phyloP scores from a whole-genome alignment of 2,329 filamentous ascomycete species.

The Fusarium concolor region DNA sequence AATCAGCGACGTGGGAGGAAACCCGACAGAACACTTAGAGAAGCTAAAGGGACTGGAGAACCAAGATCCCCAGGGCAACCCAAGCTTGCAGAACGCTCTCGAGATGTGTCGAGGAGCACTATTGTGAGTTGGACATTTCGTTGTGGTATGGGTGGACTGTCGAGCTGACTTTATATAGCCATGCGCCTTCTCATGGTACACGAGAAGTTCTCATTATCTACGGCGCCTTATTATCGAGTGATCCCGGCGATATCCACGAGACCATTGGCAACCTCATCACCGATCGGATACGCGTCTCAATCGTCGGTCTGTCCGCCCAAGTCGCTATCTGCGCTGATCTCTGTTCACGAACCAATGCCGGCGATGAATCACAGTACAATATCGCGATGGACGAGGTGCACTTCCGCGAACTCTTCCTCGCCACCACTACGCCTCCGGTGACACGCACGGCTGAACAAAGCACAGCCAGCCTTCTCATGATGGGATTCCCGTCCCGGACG shows the following conservation, averaged over 20 bases:
- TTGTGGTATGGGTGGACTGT: neutral
- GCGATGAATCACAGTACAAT: slow-evolving; percentile 79
- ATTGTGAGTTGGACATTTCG: slow-evolving; percentile 65
- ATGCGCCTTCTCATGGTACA: slow-evolving; percentile 93
- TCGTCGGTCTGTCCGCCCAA: slow-evolving; percentile 91
- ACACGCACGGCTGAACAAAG: slow-evolving; percentile 73
- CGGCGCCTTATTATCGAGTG: slow-evolving; percentile 88
- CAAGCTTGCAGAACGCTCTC: slow-evolving; percentile 91
- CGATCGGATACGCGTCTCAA: slow-evolving; percentile 86
- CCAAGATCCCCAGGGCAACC: slow-evolving; percentile 77
- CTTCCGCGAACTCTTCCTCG: slow-evolving; percentile 89
- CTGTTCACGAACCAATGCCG: slow-evolving; percentile 86
- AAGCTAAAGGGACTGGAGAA: slow-evolving; percentile 75
- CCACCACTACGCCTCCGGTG: slow-evolving; percentile 88
- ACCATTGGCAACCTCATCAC: slow-evolving; percentile 82
- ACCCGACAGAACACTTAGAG: slow-evolving; percentile 87
- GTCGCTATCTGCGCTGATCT: slow-evolving; percentile 93
- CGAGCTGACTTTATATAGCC: slow-evolving; percentile 59
- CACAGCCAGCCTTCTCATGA: slow-evolving; percentile 83
- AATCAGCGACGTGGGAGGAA: slow-evolving; percentile 90
- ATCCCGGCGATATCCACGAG: slow-evolving; percentile 94
- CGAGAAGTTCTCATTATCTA: slow-evolving; percentile 92
- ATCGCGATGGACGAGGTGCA: slow-evolving; percentile 83
- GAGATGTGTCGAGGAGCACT: slow-evolving; percentile 93
- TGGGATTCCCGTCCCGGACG: slow-evolving; percentile 94